These are phyloP conservation scores for Coniochaeta hoffmannii DNA, from an alignment of 2,329 filamentous ascomycete species.

Conservation along the genomic window DNA sequence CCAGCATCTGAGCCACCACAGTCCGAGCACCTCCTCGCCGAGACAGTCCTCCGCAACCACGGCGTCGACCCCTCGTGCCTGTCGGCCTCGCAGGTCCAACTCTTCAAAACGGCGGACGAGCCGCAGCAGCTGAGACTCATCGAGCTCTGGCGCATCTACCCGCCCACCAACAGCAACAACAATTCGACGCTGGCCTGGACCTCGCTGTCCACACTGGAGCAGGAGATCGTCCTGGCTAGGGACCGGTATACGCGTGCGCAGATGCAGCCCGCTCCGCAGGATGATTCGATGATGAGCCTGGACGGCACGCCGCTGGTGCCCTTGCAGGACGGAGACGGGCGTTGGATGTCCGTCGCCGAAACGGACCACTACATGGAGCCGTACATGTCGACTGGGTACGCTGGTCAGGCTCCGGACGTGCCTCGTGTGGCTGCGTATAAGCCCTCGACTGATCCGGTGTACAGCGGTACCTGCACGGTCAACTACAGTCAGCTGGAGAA, in stretches of 20 bases:
- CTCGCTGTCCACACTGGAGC: slow-evolving; percentile 41
- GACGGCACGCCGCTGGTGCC: slow-evolving; percentile 44
- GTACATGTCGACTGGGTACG: slow-evolving; percentile 78
- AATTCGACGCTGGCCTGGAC: slow-evolving; percentile 47
- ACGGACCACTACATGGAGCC: slow-evolving; percentile 55
- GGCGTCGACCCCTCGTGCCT: slow-evolving; percentile 64
- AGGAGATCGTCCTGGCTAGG: slow-evolving; percentile 52
- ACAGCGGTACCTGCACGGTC: slow-evolving; percentile 31
- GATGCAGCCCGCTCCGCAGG: slow-evolving; percentile 12
- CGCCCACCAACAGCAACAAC: slow-evolving; percentile 51
- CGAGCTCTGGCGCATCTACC: slow-evolving; percentile 79
- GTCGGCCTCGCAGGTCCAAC: slow-evolving; percentile 65
- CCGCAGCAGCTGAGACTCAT: slow-evolving; percentile 68
- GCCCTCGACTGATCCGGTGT: slow-evolving; percentile 62
- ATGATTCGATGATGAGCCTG: slow-evolving; percentile 36
- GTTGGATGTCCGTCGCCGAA: slow-evolving; percentile 33
- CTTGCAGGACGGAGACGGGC: slow-evolving; percentile 44
- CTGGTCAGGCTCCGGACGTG: slow-evolving; percentile 21
- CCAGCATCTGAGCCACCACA: slow-evolving; percentile 44
- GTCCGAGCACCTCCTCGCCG: slow-evolving; percentile 40
- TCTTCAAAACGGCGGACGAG: slow-evolving; percentile 69
- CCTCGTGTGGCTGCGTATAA: slow-evolving; percentile 38
- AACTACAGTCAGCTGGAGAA: slow-evolving; percentile 34
- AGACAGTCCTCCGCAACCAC: slow-evolving; percentile 54
- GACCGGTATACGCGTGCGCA: slow-evolving; percentile 39